A percentile compares a stretch with the other conserved stretches of the same genome.
phyloP scores from a whole-genome alignment of 2,329 filamentous ascomycete species.

The Coniochaeta sp. region DNA sequence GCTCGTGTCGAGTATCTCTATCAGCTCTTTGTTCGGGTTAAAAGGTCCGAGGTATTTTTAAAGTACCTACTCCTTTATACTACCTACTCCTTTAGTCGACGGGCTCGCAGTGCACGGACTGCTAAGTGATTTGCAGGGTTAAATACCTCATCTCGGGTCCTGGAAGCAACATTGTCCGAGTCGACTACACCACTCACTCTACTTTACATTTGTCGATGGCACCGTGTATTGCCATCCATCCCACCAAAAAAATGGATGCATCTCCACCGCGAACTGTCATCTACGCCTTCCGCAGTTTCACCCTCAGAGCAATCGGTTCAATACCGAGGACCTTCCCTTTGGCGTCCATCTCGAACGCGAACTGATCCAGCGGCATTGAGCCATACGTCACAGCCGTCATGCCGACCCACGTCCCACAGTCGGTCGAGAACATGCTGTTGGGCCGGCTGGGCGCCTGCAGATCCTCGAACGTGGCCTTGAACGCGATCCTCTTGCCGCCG shows the following conservation, averaged over 20 bases:
- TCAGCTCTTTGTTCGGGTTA: too few relatives aligned
- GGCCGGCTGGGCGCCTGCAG: conserved; percentile 12
- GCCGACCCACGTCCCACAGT: conserved; percentile 16
- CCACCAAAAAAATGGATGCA: neutral
- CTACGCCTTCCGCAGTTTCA: conserved; percentile 11
- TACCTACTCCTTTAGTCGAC: too few relatives aligned
- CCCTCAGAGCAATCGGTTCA: conserved; percentile 17
- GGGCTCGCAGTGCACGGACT: too few relatives aligned
- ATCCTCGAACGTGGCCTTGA: conserved; percentile 25
- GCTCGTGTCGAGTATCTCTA: too few relatives aligned
- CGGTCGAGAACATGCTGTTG: conserved; percentile 26
- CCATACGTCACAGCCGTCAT: conserved; percentile 15
- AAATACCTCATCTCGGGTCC: too few relatives aligned
- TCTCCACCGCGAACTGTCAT: neutral
- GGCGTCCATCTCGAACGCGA: conserved; percentile 16
- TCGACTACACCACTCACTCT: neutral
- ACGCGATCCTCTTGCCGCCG: conserved; percentile 19
- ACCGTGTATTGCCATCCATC: neutral
- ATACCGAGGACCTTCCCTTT: conserved; percentile 13
- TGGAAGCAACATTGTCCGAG: too few relatives aligned
- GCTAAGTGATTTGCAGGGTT: too few relatives aligned
- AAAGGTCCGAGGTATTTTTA: too few relatives aligned
- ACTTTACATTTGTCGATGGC: neutral
- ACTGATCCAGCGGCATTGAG: conserved; percentile 16
- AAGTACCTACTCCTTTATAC: too few relatives aligned